These are phyloP conservation scores for Thalassiosira gravida DNA, from an alignment of 352 stramenopile genomes.

Conservation along the genomic window DNA sequence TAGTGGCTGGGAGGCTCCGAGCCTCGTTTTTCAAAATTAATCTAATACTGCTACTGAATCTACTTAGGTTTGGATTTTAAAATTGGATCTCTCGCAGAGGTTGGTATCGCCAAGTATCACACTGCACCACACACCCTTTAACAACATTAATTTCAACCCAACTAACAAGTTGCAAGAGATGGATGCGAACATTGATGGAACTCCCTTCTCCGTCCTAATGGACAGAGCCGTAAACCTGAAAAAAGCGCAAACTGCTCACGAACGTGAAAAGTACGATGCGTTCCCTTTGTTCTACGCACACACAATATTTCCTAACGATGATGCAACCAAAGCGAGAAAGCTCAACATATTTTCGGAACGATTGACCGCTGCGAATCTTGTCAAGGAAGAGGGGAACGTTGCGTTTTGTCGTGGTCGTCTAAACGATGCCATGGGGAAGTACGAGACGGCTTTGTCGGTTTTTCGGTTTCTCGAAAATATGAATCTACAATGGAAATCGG, in stretches of 20 bases:
- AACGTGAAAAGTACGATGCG: slow-evolving; percentile 44
- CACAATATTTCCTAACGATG: slow-evolving; percentile 46
- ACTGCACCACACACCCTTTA: no score
- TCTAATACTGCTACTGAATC: no score
- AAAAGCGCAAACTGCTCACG: slow-evolving; percentile 13
- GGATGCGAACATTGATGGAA: slow-evolving; percentile 64
- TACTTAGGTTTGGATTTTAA: no score
- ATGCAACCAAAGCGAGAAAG: slow-evolving; percentile 33
- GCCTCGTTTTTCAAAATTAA: no score
- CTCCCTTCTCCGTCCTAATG: slow-evolving; percentile 58
- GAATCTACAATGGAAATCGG: slow-evolving; percentile 34
- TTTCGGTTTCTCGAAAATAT: slow-evolving; percentile 56
- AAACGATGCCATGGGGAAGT: slow-evolving; percentile 42
- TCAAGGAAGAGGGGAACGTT: slow-evolving; percentile 57
- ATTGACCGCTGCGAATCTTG: slow-evolving; percentile 30
- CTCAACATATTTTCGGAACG: slow-evolving; percentile 29
- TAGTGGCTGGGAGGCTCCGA: no score
- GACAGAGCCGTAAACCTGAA: slow-evolving; percentile 66
- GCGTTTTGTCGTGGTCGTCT: slow-evolving; percentile 33
- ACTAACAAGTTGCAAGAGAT: no score
- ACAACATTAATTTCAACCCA: no score
- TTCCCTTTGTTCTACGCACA: slow-evolving; percentile 53
- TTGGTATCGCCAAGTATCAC: no score
- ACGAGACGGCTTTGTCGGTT: slow-evolving; percentile 44
- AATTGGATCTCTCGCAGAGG: no score